These are phyloP conservation scores for Aspergillus uvarum DNA, from an alignment of 2,329 filamentous ascomycete species.

Conservation along the genomic window DNA sequence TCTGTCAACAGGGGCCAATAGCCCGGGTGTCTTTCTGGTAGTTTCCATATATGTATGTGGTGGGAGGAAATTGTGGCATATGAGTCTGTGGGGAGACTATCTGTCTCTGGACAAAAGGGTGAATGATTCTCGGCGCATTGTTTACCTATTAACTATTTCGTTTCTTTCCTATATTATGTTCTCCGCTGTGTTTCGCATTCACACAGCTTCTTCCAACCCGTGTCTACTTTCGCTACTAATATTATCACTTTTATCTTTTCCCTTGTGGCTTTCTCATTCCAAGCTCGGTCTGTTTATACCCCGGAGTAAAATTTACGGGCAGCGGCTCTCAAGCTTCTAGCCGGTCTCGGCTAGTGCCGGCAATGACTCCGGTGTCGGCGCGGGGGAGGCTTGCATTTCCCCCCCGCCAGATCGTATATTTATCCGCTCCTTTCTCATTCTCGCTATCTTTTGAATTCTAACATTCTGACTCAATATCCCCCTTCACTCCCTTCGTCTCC, in stretches of 20 bases:
- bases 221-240: background rate
- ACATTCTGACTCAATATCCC: conserved; percentile 2
- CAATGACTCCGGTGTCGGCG: conserved; percentile 29
- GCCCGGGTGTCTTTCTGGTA: conserved; percentile 16
- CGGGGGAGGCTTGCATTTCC: conserved; percentile 20
- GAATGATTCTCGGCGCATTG: conserved; percentile 10
- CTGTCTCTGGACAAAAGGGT: conserved; percentile 11
- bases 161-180: background rate
- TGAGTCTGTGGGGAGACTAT: conserved; percentile 15
- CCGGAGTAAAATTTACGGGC: background rate
- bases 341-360: conserved; percentile 6
- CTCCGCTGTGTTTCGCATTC: background rate
- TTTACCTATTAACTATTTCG: background rate
- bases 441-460: background rate
- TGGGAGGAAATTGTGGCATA: conserved; percentile 17
- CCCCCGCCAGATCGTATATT: conserved; percentile 22
- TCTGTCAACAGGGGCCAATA: conserved; percentile 14
- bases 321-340: conserved; percentile 3
- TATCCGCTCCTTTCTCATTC: conserved; percentile 1
- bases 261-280: background rate
- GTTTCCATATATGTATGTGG: conserved; percentile 7
- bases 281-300: background rate
- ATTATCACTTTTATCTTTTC: background rate
- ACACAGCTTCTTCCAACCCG: background rate
- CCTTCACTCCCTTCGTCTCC: conserved; percentile 2